Evolutionary conservation across 495 filamentous ascomycete species (phyloP), one percentile per base, ranked within the genome.

Genomic region (Annulohypoxylon moriforme): DNA sequence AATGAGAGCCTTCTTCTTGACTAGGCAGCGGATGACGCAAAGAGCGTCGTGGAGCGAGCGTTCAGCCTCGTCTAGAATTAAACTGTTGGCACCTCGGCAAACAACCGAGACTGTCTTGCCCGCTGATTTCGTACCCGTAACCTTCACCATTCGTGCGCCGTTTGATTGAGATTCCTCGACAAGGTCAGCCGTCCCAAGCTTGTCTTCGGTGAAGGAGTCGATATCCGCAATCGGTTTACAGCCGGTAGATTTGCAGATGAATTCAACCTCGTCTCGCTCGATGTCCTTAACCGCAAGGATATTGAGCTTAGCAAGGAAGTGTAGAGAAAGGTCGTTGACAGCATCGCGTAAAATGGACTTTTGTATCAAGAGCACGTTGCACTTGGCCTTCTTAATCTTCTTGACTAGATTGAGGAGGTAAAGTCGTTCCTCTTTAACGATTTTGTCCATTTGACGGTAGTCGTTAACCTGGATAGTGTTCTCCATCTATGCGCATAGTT

Each of bases 301-400:
- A 84, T 95, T 95, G 53, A 98, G 89, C 78, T 97, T 97, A 64
- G 96, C 92, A 67, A 99, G 91, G 88, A 98, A 99, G 85, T 99
- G 96, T 60, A 98, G 86, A 58, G 92, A 94, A 22, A 98, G 88
- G 71, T 98, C 96, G 84, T 99, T 98, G 81, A 99, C 94, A 49
- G 96, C 96, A 77, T 99, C 96, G 73, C 96, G 89, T 47, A 99
- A 89, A 72, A 99, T 99, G 16, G 95, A 98, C 82, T 99, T 99
- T 78, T 99, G 96, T 73, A 99, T 98, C 72, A 99, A 86, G 60
- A 99, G 90, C 33, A 99, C 96, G 76, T 99, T 99, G 85, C 96
- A 99, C 83, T 98, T 98, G 73, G 94, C 94, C 86, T 97, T 98
- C 84, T 98, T 97, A 83, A 99, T 99, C 88, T 98, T 99, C 89